phyloP scores from a whole-genome alignment of 495 filamentous ascomycete genomes.

The Xylaria telfairii region DNA sequence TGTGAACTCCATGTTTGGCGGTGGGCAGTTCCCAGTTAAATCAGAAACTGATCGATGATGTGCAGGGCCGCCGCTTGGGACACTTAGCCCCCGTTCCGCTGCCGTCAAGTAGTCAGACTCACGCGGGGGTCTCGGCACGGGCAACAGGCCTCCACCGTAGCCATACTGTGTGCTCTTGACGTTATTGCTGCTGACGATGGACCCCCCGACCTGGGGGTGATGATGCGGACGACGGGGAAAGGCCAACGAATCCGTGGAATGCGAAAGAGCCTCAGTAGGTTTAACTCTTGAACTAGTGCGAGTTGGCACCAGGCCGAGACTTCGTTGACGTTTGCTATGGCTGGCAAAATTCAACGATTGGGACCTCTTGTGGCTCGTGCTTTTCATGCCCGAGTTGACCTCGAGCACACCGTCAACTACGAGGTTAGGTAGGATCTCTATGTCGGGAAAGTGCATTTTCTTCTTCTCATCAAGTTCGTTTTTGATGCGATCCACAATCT shows the following conservation, averaged over 20 bases:
- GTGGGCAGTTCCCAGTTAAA: not conserved
- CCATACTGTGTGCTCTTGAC: slow-evolving; percentile 6
- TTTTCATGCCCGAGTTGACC: slow-evolving; percentile 25
- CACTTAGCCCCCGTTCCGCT: slow-evolving; percentile 11
- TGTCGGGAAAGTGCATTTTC: slow-evolving; percentile 61
- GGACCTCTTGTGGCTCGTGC: slow-evolving; percentile 44
- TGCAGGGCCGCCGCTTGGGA: not conserved
- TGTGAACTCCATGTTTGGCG: not conserved
- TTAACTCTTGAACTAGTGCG: not conserved
- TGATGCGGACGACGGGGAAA: slow-evolving; percentile 35
- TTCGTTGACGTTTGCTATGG: slow-evolving; percentile 10
- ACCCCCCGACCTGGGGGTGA: slow-evolving; percentile 23
- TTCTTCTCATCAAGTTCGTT: slow-evolving; percentile 37
- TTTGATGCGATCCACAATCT: slow-evolving; percentile 44
- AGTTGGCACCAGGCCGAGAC: slow-evolving; percentile 11
- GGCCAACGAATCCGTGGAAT: slow-evolving; percentile 25
- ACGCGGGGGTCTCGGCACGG: slow-evolving; percentile 20
- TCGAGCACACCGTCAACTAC: slow-evolving; percentile 27
- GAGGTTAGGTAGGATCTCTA: slow-evolving; percentile 66
- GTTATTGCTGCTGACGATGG: slow-evolving; percentile 20
- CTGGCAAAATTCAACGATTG: slow-evolving; percentile 45
- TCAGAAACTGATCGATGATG: slow-evolving; percentile 32
- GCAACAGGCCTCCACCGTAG: slow-evolving; percentile 26
- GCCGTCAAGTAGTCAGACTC: slow-evolving; percentile 13
- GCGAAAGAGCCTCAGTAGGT: slow-evolving; percentile 20